Evolutionary conservation across 1,139 yeast genomes (phyloP).

Genomic region (Geotrichum citri-aurantii): DNA sequence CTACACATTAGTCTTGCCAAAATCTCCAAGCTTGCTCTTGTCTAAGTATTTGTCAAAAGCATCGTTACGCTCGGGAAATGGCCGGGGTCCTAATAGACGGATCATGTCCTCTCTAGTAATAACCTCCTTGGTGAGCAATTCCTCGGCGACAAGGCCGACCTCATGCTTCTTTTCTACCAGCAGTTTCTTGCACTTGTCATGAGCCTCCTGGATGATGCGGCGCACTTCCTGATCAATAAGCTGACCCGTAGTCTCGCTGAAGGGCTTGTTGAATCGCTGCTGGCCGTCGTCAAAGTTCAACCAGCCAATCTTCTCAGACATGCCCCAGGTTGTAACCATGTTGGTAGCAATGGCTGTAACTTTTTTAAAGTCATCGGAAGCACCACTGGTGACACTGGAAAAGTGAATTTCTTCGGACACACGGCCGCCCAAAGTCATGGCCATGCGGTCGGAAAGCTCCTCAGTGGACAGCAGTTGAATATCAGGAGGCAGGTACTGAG

Average conservation of each 20-base stretch:
- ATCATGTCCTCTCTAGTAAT: constrained; percentile 89
- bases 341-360: constrained; percentile 87
- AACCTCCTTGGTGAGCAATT: constrained; percentile 74
- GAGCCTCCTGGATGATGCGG: constrained; percentile 72
- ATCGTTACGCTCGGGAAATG: constrained; percentile 79
- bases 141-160: constrained; percentile 82
- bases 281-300: constrained; percentile 67
- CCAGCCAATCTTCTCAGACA: constrained; percentile 82
- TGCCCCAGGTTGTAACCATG: constrained; percentile 88
- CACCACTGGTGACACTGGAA: constrained; percentile 88
- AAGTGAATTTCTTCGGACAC: constrained; percentile 92
- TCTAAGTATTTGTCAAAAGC: constrained; percentile 79
- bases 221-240: constrained; percentile 79
- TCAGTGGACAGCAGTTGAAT: constrained; percentile 71
- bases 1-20: constrained; percentile 8
- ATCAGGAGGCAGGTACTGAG: constrained; percentile 93
- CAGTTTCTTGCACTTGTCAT: constrained; percentile 58
- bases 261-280: constrained; percentile 66
- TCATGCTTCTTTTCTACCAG: constrained; percentile 61
- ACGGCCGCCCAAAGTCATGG: constrained; percentile 95
- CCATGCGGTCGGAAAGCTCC: constrained; percentile 81
- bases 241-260: constrained; percentile 79
- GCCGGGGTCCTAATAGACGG: constrained; percentile 78
- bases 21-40: constrained; percentile 16
- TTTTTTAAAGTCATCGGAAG: constrained; percentile 91